These are phyloP conservation scores for barrel medic (Medicago truncatula) DNA, from an alignment of 306 rosid species.

Conservation along the genomic window DNA sequence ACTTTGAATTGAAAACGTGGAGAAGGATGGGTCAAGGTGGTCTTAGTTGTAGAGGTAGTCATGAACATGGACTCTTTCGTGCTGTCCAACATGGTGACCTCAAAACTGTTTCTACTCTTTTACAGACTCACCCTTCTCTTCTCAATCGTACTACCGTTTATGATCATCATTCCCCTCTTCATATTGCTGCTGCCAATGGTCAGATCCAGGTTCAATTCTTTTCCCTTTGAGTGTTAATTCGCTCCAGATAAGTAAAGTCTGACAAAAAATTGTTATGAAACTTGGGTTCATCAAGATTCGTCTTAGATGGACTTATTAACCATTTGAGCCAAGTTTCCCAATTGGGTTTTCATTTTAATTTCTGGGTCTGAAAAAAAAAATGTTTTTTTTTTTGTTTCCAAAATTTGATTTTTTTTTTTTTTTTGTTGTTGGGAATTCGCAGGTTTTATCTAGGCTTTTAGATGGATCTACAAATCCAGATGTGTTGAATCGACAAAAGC, in stretches of 20 bases:
- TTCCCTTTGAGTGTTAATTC: no score
- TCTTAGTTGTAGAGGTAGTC: conserved; percentile 75
- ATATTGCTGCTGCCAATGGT: conserved; percentile 95
- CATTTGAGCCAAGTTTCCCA: background rate
- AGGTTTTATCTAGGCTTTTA: conserved; percentile 80
- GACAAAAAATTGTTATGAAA: background rate
- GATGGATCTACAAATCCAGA: conserved; percentile 84
- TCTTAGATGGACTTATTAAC: no score
- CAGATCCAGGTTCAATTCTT: conserved; percentile 66
- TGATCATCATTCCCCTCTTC: conserved; percentile 86
- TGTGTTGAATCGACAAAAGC: conserved; percentile 90
- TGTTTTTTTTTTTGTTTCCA: conserved; percentile 26
- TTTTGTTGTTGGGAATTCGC: conserved; percentile 34
- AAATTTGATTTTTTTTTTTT: background rate
- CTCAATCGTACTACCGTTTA: conserved; percentile 70
- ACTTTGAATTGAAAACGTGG: conserved; percentile 48
- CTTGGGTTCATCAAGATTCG: no score
- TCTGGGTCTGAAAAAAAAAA: background rate
- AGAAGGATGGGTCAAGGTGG: conserved; percentile 91
- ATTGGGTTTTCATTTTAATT: background rate
- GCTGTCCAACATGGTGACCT: conserved; percentile 82
- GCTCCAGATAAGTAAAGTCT: no score
- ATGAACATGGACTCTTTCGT: conserved; percentile 76
- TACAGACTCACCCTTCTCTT: conserved; percentile 60
- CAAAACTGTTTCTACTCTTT: conserved; percentile 53